Base-by-base conservation (phyloP, 2,329 filamentous ascomycete genomes). In the Penicillium italicum region DNA sequence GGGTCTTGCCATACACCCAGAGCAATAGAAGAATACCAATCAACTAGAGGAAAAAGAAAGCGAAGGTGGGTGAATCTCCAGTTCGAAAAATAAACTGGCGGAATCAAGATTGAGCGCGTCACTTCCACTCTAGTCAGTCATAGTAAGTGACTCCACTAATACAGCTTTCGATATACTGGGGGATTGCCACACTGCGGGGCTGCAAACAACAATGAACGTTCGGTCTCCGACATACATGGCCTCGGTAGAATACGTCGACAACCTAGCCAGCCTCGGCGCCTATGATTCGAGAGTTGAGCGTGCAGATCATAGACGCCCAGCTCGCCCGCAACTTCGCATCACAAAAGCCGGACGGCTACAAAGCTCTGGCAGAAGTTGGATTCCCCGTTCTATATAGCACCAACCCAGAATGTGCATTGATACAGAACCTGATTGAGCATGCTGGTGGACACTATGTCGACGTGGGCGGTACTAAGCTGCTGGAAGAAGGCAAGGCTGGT, bases 101-200 rank as follows among this genome's bases (percentile, higher is more conserved):
- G 18, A 38, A 38, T 7, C 18, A 5, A 43, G 24, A n/a, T n/a
- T 43, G n/a, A 30, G 10, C 6, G 22, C 2, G 8, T 14, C 1
- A 8, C 7, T 56, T 65, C 10, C 61, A 55, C 0, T 45, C 54
- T 38, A 79, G 62, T 72, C 70, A 9, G 78, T 72, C 4, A 61
- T 80, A 5, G 71, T 80, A 0, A 66, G 80, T 12, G 78, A 78
- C 34, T 75, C 74, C 20, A 79, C 75, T 49, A 80, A 80, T 58
- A 79, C 77, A 0, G 69, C 64, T 0, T 78, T 80, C 61, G 78
- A 80, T 53, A 73, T 80, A 9, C 74, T 77, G 1, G 72, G 78
- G 58, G 76, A 80, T 62, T 78, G 77, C 66, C 71, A 73, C 48
- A 65, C 73, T 31, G 72, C 74, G 3, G 72, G 73, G 3, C 63